These are phyloP conservation scores for Pleurotus tuber-regium DNA, from an alignment of 768 basidiomycete species.

Conservation along the genomic window DNA sequence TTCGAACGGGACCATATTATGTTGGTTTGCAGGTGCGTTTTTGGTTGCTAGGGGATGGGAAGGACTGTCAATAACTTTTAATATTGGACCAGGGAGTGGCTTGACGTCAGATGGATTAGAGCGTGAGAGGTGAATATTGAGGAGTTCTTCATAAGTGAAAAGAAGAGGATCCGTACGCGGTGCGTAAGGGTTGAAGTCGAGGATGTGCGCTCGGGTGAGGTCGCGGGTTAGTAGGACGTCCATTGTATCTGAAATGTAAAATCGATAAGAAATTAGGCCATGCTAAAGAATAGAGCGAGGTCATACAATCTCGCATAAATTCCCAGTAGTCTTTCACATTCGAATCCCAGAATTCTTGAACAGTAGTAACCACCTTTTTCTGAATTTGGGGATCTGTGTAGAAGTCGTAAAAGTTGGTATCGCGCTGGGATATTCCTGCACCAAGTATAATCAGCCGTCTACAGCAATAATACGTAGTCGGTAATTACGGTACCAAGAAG, in stretches of 20 bases:
- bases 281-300: background rate
- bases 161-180: constrained; percentile 85
- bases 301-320: constrained; percentile 59
- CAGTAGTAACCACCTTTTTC: constrained; percentile 45
- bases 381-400: constrained; percentile 63
- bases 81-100: too few species aligned
- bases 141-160: constrained; percentile 80
- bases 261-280: constrained; percentile 1
- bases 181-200: constrained; percentile 92
- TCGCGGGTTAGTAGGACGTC: constrained; percentile 88
- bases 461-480: constrained; percentile 23
- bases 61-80: constrained; percentile 72
- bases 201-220: constrained; percentile 68
- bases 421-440: constrained; percentile 83
- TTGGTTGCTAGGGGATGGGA: constrained; percentile 65
- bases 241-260: constrained; percentile 61
- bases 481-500: too few species aligned
- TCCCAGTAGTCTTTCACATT: constrained; percentile 63
- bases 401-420: constrained; percentile 86
- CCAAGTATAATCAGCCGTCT: background rate
- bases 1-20: constrained; percentile 92
- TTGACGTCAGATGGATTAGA: constrained; percentile 12
- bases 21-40: constrained; percentile 73
- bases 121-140: constrained; percentile 30
- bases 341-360: constrained; percentile 65